Conservation (phyloP, 129 eudicot species). For the Escallonia rubra region DNA sequence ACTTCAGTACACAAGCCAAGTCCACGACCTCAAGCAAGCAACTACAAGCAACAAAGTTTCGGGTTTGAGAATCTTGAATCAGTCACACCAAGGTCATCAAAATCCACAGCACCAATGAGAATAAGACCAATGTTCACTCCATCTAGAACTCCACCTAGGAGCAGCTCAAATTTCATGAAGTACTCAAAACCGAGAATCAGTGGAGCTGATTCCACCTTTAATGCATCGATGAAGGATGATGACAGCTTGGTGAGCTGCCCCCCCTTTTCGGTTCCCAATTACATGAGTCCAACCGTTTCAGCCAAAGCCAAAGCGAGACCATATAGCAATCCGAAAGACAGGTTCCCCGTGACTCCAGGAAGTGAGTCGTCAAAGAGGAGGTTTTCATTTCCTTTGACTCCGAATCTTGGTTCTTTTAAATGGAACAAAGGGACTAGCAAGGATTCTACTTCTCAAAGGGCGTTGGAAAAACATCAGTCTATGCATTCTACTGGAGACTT, state of each 20-base stretch:
- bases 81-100: slow-evolving; percentile 46
- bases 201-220: slow-evolving; percentile 29
- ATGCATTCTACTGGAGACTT: slow-evolving; percentile 54
- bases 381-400: slow-evolving; percentile 74
- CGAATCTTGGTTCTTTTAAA: slow-evolving; percentile 62
- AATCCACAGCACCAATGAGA: slow-evolving; percentile 26
- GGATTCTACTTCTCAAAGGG: slow-evolving; percentile 46
- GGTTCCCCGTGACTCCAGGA: slow-evolving; percentile 43
- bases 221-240: slow-evolving; percentile 52
- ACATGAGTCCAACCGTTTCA: slow-evolving; percentile 87
- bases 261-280: slow-evolving; percentile 86
- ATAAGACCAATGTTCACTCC: slow-evolving; percentile 29
- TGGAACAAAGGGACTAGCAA: slow-evolving; percentile 65
- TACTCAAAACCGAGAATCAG: slow-evolving; percentile 40
- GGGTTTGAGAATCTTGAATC: slow-evolving; percentile 30
- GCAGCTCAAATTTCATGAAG: slow-evolving; percentile 36
- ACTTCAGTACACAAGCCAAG: slow-evolving; percentile 34
- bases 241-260: slow-evolving; percentile 97
- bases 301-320: slow-evolving; percentile 81
- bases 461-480: slow-evolving; percentile 47
- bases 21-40: slow-evolving; percentile 19
- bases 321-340: slow-evolving; percentile 53
- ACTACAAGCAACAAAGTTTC: slow-evolving; percentile 8
- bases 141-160: slow-evolving; percentile 35
- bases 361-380: slow-evolving; percentile 55